A percentile compares a stretch with the other conserved stretches of the same genome.
Conservation (phyloP, 1,284 basidiomycete species). For the Thelephora terrestris region DNA sequence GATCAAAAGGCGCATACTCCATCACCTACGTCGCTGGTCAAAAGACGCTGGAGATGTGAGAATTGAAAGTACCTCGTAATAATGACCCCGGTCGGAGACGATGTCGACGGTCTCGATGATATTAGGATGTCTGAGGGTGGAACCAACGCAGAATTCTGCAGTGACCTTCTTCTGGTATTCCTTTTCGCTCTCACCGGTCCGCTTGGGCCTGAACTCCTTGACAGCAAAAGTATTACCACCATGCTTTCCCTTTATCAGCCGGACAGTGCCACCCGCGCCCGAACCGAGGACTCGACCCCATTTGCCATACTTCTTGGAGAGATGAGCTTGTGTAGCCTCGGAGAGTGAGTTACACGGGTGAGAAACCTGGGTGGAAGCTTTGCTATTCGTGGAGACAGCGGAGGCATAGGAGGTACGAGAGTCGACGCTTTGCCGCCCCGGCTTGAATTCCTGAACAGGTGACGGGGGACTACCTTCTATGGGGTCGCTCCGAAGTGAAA, state of each 20-base stretch:
- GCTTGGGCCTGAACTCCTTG: conserved; percentile 92
- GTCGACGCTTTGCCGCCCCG: neutral
- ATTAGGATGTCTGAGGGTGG: conserved; percentile 90
- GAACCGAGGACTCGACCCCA: conserved; percentile 95
- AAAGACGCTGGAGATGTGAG: conserved; percentile 4
- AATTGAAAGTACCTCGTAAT: conserved; percentile 73
- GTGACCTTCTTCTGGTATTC: conserved; percentile 99
- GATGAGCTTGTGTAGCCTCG: conserved; percentile 81
- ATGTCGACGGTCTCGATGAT: conserved; percentile 99
- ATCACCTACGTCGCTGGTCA: conserved; percentile 60
- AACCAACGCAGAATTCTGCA: conserved; percentile 96
- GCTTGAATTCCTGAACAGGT: neutral
- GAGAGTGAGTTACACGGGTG: conserved; percentile 37
- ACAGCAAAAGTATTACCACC: conserved; percentile 87
- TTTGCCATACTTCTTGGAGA: conserved; percentile 98
- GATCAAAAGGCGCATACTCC: conserved; percentile 98
- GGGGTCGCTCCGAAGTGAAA: neutral
- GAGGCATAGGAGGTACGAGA: conserved; percentile 7
- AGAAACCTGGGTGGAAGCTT: conserved; percentile 1
- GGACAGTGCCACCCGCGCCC: conserved; percentile 95
- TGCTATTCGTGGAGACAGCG: conserved; percentile 2
- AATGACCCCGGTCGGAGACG: conserved; percentile 95
- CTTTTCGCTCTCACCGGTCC: conserved; percentile 82
- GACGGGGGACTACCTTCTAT: neutral
- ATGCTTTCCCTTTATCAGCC: conserved; percentile 89